Evolutionary conservation across 1,284 basidiomycete species (phyloP), one percentile per base, ranked within the genome.

Genomic region (Cutaneotrichosporon cavernicola): DNA sequence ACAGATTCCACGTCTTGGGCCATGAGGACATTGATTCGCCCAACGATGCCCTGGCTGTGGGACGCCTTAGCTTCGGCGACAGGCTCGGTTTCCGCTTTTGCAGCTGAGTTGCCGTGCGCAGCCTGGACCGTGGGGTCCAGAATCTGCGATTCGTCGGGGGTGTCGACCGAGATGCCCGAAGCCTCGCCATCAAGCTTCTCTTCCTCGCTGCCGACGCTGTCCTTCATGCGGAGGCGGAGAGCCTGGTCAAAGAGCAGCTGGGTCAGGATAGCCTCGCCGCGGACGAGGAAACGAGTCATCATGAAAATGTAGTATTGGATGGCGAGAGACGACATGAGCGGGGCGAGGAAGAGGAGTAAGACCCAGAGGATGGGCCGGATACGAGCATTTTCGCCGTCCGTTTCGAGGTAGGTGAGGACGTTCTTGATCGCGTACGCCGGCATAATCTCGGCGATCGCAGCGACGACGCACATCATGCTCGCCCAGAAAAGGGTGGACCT

Each of bases 161-260:
- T 63, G 60, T 67, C 69, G 30, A 70, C 52, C 26, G 64, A 62
- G 56, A 68, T 67, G 8, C 61, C 36, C 13, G 67, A 65, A 5
- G 63, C 40, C 9, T 40, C 65, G 32, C n/a, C 61, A 13, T 22
- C 21, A 21, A 38, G 6, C 38, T 52, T 43, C 31, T 52, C 58
- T 16, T 73, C 72, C 1, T 69, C 63, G n/a, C 67, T 66, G 16
- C 73, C 77, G 18, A 73, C 66, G 14, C 70, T 63, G 65, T 80
- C 76, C 62, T 73, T 76, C 78, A 89, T 83, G 21, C 89, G 84
- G 49, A 90, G 85, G 46, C 88, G 84, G 4, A 90, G 81, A 1
- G 88, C 82, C 69, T 90, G 89, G 64, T 89, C 87, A 71, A 90
- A 89, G 7, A 90, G 78, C 5, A 90, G 82, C 68, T 89, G 85